Conservation (phyloP, 202 grass and related monocot species). For the Digitaria exilis region DNA sequence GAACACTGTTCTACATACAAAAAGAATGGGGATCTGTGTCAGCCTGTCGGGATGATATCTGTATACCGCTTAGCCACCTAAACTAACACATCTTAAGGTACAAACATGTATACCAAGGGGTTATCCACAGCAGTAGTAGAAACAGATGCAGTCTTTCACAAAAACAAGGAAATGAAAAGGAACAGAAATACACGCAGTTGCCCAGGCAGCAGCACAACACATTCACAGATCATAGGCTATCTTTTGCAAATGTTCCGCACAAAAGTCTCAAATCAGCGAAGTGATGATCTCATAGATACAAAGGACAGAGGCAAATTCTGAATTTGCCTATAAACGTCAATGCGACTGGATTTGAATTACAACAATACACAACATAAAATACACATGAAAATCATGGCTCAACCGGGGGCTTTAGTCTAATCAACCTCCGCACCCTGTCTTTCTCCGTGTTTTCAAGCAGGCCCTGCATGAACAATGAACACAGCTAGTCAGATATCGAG, state of each 20-base stretch:
- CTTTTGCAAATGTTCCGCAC: background rate
- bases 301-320: background rate
- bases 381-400: constrained; percentile 55
- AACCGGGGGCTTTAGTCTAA: constrained; percentile 75
- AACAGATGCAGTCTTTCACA: background rate
- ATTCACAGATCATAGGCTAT: background rate
- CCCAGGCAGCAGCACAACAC: background rate
- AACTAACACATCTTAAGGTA: background rate
- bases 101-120: background rate
- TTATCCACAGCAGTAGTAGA: background rate
- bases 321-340: constrained; percentile 1
- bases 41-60: background rate
- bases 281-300: constrained; percentile 12
- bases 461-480: constrained; percentile 50
- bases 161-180: background rate
- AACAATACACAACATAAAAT: constrained; percentile 2
- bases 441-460: constrained; percentile 86
- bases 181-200: background rate
- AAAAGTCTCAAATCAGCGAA: background rate
- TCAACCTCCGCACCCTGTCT: constrained; percentile 78
- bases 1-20: background rate
- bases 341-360: background rate
- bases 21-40: background rate
- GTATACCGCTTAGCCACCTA: background rate
- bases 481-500: constrained; percentile 7